Conservation (phyloP, 2,329 filamentous ascomycete genomes). For the Triangularia verruculosa region DNA sequence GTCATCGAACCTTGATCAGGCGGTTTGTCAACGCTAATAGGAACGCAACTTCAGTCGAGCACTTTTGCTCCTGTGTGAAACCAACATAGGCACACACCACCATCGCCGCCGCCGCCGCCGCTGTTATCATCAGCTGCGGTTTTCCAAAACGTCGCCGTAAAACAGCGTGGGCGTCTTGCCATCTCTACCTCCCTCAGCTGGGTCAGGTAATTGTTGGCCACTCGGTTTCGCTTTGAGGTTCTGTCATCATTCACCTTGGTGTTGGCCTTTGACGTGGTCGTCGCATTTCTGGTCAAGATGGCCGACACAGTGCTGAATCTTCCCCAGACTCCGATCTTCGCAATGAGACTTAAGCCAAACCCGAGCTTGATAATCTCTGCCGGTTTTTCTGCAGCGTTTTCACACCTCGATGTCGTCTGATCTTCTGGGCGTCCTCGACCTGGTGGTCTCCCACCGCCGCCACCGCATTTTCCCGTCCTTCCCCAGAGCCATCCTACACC, state of each 20-base stretch:
- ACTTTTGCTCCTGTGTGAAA: neutral
- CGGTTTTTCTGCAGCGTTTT: neutral
- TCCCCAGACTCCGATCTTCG: constrained; percentile 1
- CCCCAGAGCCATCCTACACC: neutral
- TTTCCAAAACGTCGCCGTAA: neutral
- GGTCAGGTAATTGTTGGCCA: constrained; percentile 1
- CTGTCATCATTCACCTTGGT: neutral
- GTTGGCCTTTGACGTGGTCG: neutral
- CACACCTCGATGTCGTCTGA: constrained; percentile 4
- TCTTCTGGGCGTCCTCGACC: constrained; percentile 1
- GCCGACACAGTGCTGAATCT: constrained; percentile 6
- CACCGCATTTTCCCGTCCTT: neutral
- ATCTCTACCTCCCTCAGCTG: neutral
- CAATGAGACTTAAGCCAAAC: neutral
- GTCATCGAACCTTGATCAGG: neutral
- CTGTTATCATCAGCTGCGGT: neutral
- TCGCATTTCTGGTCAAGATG: neutral
- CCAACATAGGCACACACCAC: neutral
- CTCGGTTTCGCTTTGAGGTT: neutral
- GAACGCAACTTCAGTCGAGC: neutral
- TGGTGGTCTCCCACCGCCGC: constrained; percentile 1
- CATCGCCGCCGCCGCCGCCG: neutral
- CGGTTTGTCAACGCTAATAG: neutral
- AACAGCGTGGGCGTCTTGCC: neutral
- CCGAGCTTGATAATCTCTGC: neutral